A percentile compares a stretch with the other conserved stretches of the same genome.
Conservation (phyloP, 768 basidiomycete species). For the Macrolepiota dolichaula region DNA sequence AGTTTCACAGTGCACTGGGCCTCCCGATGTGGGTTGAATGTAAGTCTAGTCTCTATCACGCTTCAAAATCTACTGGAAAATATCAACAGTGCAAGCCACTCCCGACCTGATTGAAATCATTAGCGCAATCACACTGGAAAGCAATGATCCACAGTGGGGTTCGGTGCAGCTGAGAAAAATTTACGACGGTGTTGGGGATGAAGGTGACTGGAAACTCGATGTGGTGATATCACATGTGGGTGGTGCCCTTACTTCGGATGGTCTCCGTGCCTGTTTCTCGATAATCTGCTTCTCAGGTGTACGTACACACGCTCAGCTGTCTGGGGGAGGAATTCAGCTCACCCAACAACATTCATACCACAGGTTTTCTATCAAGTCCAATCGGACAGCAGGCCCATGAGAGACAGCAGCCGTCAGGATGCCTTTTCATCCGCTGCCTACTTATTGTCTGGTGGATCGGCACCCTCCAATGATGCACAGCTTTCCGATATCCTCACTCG, state of each 20-base stretch:
- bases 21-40: background rate
- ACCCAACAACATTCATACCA: too few species aligned
- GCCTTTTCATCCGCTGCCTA: background rate
- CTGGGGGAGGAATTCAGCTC: background rate
- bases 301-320: background rate
- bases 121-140: background rate
- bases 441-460: background rate
- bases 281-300: background rate
- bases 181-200: background rate
- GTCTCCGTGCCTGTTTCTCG: background rate
- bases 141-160: background rate
- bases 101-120: background rate
- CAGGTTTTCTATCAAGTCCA: background rate
- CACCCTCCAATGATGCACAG: background rate
- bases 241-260: background rate
- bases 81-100: background rate
- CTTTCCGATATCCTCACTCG: background rate
- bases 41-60: background rate
- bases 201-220: background rate
- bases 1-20: background rate
- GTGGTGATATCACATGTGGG: background rate
- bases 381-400: background rate
- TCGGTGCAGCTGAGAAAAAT: background rate
- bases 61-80: background rate
- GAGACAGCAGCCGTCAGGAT: background rate